Conservation (phyloP, 306 rosid species). For the Styphnolobium japonicum region DNA sequence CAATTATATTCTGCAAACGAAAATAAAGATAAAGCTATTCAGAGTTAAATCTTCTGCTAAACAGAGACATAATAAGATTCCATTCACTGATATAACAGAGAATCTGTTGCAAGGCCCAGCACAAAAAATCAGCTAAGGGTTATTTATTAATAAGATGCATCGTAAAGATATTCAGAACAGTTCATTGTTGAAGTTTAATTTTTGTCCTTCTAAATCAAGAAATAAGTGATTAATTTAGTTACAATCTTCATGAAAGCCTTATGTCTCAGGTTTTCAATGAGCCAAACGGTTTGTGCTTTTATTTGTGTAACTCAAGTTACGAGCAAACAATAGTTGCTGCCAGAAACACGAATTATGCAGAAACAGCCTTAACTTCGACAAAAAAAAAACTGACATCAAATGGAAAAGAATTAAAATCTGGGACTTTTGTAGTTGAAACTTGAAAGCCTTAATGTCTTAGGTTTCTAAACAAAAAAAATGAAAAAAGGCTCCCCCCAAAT, state of each 20-base stretch:
- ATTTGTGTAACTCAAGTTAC: background rate
- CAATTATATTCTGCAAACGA: constrained; percentile 75
- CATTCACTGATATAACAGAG: background rate
- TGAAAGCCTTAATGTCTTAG: background rate
- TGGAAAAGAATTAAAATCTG: background rate
- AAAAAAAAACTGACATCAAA: background rate
- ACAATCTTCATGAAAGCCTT: background rate
- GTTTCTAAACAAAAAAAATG: background rate
- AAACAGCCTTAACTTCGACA: background rate
- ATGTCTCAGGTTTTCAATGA: background rate
- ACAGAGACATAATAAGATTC: background rate
- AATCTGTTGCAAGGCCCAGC: background rate
- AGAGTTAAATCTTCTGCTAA: background rate
- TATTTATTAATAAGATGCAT: background rate
- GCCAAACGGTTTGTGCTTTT: background rate
- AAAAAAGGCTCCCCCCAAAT: background rate
- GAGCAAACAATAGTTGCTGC: background rate
- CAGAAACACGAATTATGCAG: background rate
- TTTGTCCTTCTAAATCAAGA: background rate
- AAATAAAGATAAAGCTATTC: constrained; percentile 3
- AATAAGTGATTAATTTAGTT: background rate
- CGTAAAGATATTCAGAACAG: background rate
- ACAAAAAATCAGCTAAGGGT: background rate
- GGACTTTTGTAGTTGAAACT: background rate
- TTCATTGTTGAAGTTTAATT: background rate